Evolutionary conservation across 257 asterid species (phyloP).

Genomic region (Solanum raphanifolium): DNA sequence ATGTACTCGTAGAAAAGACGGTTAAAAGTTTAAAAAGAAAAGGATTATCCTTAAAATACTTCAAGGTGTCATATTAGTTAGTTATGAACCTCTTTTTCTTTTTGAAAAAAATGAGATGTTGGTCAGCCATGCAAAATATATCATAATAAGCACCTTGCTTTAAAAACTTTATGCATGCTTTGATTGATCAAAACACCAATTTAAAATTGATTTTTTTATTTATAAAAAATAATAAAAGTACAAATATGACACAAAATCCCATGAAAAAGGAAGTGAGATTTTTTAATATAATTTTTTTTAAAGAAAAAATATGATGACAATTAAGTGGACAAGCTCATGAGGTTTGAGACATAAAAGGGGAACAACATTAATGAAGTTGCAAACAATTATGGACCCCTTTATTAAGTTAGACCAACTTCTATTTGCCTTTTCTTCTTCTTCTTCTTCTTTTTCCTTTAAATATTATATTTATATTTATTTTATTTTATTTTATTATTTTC

Average conservation of each 20-base stretch:
- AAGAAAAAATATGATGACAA: background rate
- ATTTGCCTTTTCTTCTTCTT: background rate
- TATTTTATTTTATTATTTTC: background rate
- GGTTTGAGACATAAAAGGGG: slow-evolving; percentile 28
- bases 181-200: background rate
- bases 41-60: background rate
- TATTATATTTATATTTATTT: background rate
- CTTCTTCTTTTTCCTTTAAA: background rate
- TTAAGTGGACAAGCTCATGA: slow-evolving; percentile 20
- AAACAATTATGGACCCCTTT: slow-evolving; percentile 19
- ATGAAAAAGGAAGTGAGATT: background rate
- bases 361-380: slow-evolving; percentile 23
- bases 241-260: background rate
- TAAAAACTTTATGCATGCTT: slow-evolving; percentile 1
- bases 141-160: background rate
- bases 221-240: background rate
- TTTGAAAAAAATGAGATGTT: background rate
- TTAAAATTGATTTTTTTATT: background rate
- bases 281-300: background rate
- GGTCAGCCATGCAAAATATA: slow-evolving; percentile 3
- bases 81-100: background rate
- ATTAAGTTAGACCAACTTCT: slow-evolving; percentile 2
- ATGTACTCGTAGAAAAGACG: background rate
- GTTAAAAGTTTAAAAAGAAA: background rate
- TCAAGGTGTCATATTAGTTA: background rate